These are phyloP conservation scores for Phylloporus gajari DNA, from an alignment of 1,284 basidiomycete genomes.

Conservation along the genomic window DNA sequence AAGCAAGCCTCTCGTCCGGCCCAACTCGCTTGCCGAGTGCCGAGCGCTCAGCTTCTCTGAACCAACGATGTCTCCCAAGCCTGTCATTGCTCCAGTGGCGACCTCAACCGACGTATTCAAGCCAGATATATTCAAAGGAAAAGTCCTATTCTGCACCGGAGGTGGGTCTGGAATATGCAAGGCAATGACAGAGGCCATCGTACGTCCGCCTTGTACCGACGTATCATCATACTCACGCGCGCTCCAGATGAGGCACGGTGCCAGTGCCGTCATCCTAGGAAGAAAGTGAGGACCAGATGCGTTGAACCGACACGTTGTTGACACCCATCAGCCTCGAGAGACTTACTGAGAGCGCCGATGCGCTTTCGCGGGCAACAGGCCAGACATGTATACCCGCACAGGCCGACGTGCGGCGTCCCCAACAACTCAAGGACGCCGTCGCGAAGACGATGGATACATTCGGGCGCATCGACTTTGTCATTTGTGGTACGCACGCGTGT, in stretches of 20 bases:
- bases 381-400: slow-evolving; percentile 76
- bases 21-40: too few species aligned
- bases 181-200: slow-evolving; percentile 85
- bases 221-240: not conserved
- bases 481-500: slow-evolving; percentile 73
- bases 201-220: slow-evolving; percentile 46
- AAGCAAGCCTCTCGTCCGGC: not conserved
- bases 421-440: slow-evolving; percentile 81
- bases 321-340: slow-evolving; percentile 73
- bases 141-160: slow-evolving; percentile 94
- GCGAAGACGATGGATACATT: slow-evolving; percentile 79
- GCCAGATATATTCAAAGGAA: slow-evolving; percentile 86
- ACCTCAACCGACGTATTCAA: slow-evolving; percentile 77
- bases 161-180: slow-evolving; percentile 94
- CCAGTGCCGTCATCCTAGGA: slow-evolving; percentile 84
- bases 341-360: slow-evolving; percentile 75
- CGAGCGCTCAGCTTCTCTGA: not conserved
- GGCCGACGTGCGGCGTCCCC: slow-evolving; percentile 86
- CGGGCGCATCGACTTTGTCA: slow-evolving; percentile 94
- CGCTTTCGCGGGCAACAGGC: slow-evolving; percentile 78
- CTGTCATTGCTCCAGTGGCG: slow-evolving; percentile 52
- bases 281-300: slow-evolving; percentile 71
- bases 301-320: slow-evolving; percentile 2
- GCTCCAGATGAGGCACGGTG: slow-evolving; percentile 85
- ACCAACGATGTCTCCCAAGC: slow-evolving; percentile 24